Base-by-base conservation (phyloP, 441 rosid species). In the Erodium chrysanthum region DNA sequence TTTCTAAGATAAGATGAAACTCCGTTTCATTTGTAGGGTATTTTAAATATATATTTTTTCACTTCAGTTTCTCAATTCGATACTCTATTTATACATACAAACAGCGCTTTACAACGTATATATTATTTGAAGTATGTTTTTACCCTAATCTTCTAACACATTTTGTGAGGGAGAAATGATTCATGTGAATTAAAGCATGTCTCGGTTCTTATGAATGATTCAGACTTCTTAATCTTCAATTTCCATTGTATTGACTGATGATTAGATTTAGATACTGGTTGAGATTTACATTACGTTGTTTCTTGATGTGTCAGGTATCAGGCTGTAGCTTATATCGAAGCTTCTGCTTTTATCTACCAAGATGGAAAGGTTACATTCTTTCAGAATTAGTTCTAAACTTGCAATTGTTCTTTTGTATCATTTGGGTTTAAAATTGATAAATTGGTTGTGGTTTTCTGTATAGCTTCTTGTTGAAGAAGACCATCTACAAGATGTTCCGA, bases 281-380 rank as follows among this genome's bases (percentile, higher is more conserved):
- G 54, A 71, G 33, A 14, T 23, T 2, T 48, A 40, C 15, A 33
- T 33, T 65, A 42, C n/a, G 7, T 69, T 18, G 66, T 21, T 73
- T 75, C 44, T 6, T 80, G 59, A 69, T 73, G 72, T 75, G 63
- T 9, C 81, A 95, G 99, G 82, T 95, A 92, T 79, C 96, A 89
- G 78, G 98, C 99, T 33, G 96, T 89, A 66, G 99, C 98, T 18
- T 92, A 85, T 77, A 92, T 92, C 22, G 99, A 92, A 83, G 99
- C 97, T 62, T 85, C 96, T 25, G 99, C 98, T 71, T 83, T 83
- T 70, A 95, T 95, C 46, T 90, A 95, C 81, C 96, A 90, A 86
- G 99, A 95, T 31, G 96, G 96, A 77, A 90, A 88, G 97, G 99
- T 88, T 64, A 68, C 33, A 31, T 40, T 42, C 63, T 14, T 27